Conservation (phyloP, 495 filamentous ascomycete genomes). For the Wilcoxina mikolae region DNA sequence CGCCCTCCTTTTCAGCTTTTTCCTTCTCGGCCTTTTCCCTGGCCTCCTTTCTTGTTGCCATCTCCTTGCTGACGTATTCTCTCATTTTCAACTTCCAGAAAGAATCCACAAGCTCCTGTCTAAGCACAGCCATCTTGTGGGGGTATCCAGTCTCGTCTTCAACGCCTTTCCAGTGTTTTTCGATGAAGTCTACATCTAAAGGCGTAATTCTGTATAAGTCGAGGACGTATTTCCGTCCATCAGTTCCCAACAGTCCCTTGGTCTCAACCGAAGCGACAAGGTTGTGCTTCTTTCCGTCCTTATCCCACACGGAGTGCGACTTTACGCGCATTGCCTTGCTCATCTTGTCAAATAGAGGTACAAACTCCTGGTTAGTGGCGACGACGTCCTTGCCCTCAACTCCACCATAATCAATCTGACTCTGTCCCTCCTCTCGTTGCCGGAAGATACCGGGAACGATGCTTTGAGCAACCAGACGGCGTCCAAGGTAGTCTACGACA, state of each 20-base stretch:
- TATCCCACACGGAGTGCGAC: slow-evolving; percentile 96
- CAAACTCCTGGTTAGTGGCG: slow-evolving; percentile 73
- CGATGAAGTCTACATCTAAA: slow-evolving; percentile 78
- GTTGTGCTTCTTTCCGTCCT: slow-evolving; percentile 76
- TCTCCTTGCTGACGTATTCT: slow-evolving; percentile 63
- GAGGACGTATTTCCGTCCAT: slow-evolving; percentile 91
- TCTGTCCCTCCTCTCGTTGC: slow-evolving; percentile 89
- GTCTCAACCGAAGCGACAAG: slow-evolving; percentile 95
- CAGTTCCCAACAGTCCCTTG: slow-evolving; percentile 92
- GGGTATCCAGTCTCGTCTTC: slow-evolving; percentile 53
- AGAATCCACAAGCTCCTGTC: slow-evolving; percentile 74
- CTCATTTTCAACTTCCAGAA: slow-evolving; percentile 74
- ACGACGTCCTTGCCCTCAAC: slow-evolving; percentile 95
- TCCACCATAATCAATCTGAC: slow-evolving; percentile 96
- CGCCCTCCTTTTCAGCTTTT: slow-evolving; percentile 12
- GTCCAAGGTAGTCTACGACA: slow-evolving; percentile 92
- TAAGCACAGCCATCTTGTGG: slow-evolving; percentile 85
- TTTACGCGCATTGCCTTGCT: slow-evolving; percentile 78
- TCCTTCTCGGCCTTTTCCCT: slow-evolving; percentile 27
- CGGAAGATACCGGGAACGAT: slow-evolving; percentile 99
- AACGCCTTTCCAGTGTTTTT: slow-evolving; percentile 41
- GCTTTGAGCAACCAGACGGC: slow-evolving; percentile 92
- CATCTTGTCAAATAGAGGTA: slow-evolving; percentile 71
- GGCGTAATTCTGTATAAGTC: slow-evolving; percentile 93
- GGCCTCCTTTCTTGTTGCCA: slow-evolving; percentile 42